Conservation (phyloP, 2,329 filamentous ascomycete species). For the Thermomyces lanuginosus region DNA sequence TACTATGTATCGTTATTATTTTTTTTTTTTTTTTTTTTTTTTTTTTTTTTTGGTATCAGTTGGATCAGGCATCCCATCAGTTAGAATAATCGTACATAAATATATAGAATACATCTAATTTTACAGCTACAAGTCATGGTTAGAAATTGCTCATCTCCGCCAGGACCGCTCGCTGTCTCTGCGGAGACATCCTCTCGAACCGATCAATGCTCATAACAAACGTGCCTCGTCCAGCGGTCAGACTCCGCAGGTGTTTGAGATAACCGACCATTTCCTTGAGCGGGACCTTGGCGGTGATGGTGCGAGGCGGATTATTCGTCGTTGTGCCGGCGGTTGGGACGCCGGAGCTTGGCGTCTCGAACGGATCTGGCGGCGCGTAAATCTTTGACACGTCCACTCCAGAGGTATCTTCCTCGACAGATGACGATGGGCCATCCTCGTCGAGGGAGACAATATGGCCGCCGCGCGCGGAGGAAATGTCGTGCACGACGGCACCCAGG, state of each 20-base stretch:
- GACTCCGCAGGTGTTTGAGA: slow-evolving; percentile 68
- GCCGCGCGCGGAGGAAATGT: slow-evolving; percentile 57
- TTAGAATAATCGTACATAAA: slow-evolving; percentile 1
- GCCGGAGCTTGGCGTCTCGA: slow-evolving; percentile 23
- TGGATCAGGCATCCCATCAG: not conserved
- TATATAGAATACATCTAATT: slow-evolving; percentile 4
- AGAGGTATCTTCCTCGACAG: not conserved
- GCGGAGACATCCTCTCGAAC: slow-evolving; percentile 50
- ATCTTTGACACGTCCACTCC: slow-evolving; percentile 55
- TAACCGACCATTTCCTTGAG: slow-evolving; percentile 96
- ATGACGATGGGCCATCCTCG: slow-evolving; percentile 25
- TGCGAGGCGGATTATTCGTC: slow-evolving; percentile 32
- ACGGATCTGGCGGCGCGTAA: slow-evolving; percentile 80
- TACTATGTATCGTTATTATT: too few species aligned
- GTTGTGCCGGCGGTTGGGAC: slow-evolving; percentile 9
- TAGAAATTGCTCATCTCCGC: slow-evolving; percentile 26
- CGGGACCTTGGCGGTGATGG: slow-evolving; percentile 74
- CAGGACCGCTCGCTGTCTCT: slow-evolving; percentile 42
- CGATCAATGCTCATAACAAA: slow-evolving; percentile 60
- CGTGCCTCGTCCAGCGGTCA: slow-evolving; percentile 70
- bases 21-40: too few species aligned
- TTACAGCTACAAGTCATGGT: not conserved
- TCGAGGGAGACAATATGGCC: slow-evolving; percentile 58
- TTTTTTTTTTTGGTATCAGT: too few species aligned
- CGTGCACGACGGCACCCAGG: slow-evolving; percentile 68